Evolutionary conservation across 2,329 filamentous ascomycete genomes (phyloP), one percentile per base, ranked within the genome.

Genomic region (Xylaria sp.): DNA sequence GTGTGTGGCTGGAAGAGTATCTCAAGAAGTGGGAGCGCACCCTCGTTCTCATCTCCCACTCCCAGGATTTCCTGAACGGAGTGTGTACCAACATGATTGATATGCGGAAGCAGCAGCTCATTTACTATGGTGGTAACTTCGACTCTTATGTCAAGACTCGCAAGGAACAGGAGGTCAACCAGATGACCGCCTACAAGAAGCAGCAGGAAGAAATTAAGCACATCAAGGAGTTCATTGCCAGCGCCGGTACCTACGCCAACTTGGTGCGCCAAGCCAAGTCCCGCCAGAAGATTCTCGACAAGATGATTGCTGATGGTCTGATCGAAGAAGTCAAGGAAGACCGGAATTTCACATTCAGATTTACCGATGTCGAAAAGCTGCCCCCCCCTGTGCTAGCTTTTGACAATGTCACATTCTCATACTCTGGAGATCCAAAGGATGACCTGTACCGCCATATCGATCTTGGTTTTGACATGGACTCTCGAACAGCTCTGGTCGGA

Each of bases 221-320:
- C 87, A 99, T 99, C 88, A 98, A 99, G 88, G 98, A 98, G 86
- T 99, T 99, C 88, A 99, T 99, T 82, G 96, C 97, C 79, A 98
- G 95, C 71, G 96, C 96, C 67, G 96, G 97, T 94, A 99, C 96
- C 70, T 99, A 99, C 80, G 96, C 97, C 89, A 99, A 99, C 87
- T 88, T 99, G 87, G 96, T 99, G 80, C 90, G 93, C 82, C 96
- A 99, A 85, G 97, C 97, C 84, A 99, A 99, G 88, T 98, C 96
- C 52, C 91, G 96, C 74, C 96, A 99, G 85, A 99, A 99, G 93
- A 98, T 98, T 83, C 88, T 98, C 75, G 96, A 99, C 89, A 99
- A 99, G 91, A 99, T 99, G 96, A 95, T 98, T 88, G 96, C 97
- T 76, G 96, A 99, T 78, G 96, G 96, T 75, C 96, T 98, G 83